Base-by-base conservation (phyloP, 1,284 basidiomycete genomes). In the Pascua guehoae region DNA sequence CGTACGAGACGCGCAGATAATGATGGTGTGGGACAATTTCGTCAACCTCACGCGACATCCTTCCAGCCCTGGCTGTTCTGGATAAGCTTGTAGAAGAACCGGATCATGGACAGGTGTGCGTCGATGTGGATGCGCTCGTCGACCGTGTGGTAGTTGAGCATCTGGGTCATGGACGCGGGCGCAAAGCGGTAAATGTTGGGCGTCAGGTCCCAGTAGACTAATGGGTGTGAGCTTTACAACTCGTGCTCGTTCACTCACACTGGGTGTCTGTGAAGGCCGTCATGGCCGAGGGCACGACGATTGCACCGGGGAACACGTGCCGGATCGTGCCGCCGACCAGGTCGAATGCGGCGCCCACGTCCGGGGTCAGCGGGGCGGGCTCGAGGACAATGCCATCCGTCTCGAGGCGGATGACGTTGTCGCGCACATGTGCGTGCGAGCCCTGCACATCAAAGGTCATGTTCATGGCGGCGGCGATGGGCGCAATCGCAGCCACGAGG, bases 111-210 rank as follows among this genome's bases (percentile, higher is more conserved):
- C 32, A 68, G 43, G 41, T 66, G 65, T 11, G 66, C 65, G 18
- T 65, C 56, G 39, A 65, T 51, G 46, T 64, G 56, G 41, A 65
- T 64, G 1, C 57, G n/a, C 56, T 68, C 66, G 45, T 68, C 53
- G 42, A 66, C 65, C 18, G 64, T 67, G 46, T 67, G 66, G 41
- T 53, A 55, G 48, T 61, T 60, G 24, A 54, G 36, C 14, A 60
- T 49, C 7, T 54, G 46, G 9, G 50, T 44, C 24, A 59, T 53
- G 12, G 56, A 49, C n/a, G 61, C 57, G 0, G 66, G 66, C 12
- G 58, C 60, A 38, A 68, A 68, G n/a, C 66, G 61, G 60, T 61
- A 68, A 39, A 68, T 65, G 54, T 65, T 55, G 41, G 45, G 52
- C 41, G 66, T 59, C 24, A 61, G 41, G 48, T 57, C 56, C 62